Conservation (phyloP, 345 rosid genomes). For the Pelargonium nanum region DNA sequence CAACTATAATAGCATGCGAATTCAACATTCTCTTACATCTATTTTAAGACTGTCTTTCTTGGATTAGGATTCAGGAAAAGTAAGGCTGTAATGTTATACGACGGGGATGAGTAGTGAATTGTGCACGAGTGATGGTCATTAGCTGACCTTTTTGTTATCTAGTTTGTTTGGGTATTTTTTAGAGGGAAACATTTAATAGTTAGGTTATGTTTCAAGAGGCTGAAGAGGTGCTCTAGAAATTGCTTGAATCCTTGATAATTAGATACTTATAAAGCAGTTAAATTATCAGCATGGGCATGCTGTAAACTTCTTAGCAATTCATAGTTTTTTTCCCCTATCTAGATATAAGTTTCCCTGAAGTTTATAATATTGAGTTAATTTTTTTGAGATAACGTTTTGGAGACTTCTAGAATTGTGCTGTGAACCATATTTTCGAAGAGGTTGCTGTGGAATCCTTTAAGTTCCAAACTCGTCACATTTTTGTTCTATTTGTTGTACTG, state of each 20-base stretch:
- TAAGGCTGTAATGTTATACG: not conserved
- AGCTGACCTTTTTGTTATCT: too few species aligned
- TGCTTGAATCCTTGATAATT: not conserved
- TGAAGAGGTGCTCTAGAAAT: not conserved
- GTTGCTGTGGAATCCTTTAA: too few species aligned
- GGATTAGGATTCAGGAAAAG: not conserved
- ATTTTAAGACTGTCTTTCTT: not conserved
- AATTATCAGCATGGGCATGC: not conserved
- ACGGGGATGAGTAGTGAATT: not conserved
- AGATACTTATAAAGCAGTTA: too few species aligned
- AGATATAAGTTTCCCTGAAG: not conserved
- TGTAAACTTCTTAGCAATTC: not conserved
- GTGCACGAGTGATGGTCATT: not conserved
- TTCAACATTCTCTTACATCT: not conserved
- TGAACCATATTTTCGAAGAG: too few species aligned
- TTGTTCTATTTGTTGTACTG: not conserved
- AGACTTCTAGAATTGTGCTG: not conserved
- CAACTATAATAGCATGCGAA: not conserved
- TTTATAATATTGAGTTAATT: not conserved
- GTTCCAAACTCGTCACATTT: not conserved
- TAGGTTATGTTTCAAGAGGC: not conserved
- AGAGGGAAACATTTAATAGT: not conserved
- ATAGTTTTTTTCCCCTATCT: too few species aligned
- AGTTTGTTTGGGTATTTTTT: not conserved
- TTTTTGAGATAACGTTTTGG: not conserved